phyloP scores from a whole-genome alignment of 768 basidiomycete genomes.

The Cubamyces lactineus region DNA sequence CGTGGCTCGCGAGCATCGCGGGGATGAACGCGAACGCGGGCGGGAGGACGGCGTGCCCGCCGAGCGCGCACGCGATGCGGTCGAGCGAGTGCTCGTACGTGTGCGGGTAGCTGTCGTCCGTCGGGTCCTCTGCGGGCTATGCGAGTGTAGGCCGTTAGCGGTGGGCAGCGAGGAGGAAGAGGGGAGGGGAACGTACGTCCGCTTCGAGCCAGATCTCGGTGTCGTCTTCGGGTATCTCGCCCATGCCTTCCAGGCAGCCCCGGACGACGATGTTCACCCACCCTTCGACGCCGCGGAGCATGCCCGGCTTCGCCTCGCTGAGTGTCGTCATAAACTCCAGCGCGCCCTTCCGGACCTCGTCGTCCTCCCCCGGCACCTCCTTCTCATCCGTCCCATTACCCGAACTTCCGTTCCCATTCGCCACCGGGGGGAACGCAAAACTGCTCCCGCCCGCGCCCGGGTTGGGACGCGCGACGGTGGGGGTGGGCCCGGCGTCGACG shows the following conservation, averaged over 20 bases:
- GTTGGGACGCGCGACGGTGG: conserved; percentile 52
- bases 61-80: conserved; percentile 77
- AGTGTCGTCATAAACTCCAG: conserved; percentile 84
- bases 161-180: conserved; percentile 3
- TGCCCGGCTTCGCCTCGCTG: conserved; percentile 70
- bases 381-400: conserved; percentile 41
- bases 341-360: conserved; percentile 70
- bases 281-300: conserved; percentile 68
- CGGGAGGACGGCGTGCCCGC: conserved; percentile 74
- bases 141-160: background rate
- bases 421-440: conserved; percentile 45
- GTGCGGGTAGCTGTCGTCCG: conserved; percentile 68
- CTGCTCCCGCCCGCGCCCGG: conserved; percentile 35
- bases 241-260: conserved; percentile 82
- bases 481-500: conserved; percentile 56
- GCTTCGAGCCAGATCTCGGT: conserved; percentile 68
- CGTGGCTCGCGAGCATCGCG: conserved; percentile 76
- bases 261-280: conserved; percentile 75
- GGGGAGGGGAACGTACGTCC: conserved; percentile 58
- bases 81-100: conserved; percentile 86
- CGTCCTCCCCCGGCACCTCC: conserved; percentile 64
- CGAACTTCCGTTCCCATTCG: conserved; percentile 31
- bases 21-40: conserved; percentile 84
- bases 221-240: conserved; percentile 69
- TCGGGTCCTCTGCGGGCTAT: conserved; percentile 65